Evolutionary conservation across 192 early-diverging fungal genomes (phyloP), one percentile per base, ranked within the genome.

Genomic region (Coemansia sp.): DNA sequence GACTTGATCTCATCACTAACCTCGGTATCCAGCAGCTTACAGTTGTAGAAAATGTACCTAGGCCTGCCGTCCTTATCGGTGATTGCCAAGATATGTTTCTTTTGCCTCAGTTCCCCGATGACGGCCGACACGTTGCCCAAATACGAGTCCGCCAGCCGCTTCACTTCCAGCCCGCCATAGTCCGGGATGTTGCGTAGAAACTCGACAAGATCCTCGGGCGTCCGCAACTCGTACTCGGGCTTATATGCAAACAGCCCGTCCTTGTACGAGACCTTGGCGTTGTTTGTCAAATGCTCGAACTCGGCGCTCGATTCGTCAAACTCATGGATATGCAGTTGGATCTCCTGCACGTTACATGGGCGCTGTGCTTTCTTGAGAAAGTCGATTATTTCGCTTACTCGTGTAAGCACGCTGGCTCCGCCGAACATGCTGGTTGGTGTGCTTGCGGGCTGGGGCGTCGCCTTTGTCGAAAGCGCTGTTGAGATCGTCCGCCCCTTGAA

Each of bases 71-170:
- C 90, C 66, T 91, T 92, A 41, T 85, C 83, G 39, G 86, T 83
- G 21, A 89, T 87, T 0, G 90, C 84, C 67, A 92, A 63, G 2
- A 94, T 85, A 39, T 75, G 69, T 16, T 85, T 84, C 53, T 85
- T 81, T 33, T 69, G 67, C 4, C 74, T 61, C 66, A 81, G 44
- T 2, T 81, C 78, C 2, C 66, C 67, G 21, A 81, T 66, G 6
- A 73, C 65, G 16, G 72, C 75, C 4, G 64, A 21, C 14, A 68
- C 34, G 24, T 72, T 71, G 18, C 63, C 88, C 23, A 89, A 76
- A 66, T 91, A 92, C 12, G 91, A 92, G 56, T 95, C 92, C 41
- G 85, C 85, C 16, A 95, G 82, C 34, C 87, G 89, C 68, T 90
- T 91, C 45, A 88, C 88, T 44, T 93, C 91, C 75, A 92, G 87